phyloP scores from a whole-genome alignment of 306 rosid species.

The Arachis hypogaea region DNA sequence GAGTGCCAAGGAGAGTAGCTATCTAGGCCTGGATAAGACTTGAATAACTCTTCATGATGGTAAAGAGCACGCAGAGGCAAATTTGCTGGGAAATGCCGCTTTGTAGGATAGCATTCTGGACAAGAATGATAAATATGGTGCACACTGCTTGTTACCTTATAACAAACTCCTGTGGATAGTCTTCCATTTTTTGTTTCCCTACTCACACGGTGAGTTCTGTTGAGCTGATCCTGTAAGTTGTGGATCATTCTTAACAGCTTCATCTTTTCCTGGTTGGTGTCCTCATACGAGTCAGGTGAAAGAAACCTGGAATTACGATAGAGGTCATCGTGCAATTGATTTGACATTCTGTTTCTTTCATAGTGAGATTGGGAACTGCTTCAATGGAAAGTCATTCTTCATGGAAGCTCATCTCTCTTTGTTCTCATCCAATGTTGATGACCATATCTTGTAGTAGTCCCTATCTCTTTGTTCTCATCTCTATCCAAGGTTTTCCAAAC shows the following conservation, averaged over 20 bases:
- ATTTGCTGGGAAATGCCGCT: slow-evolving; percentile 53
- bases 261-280: slow-evolving; percentile 61
- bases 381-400: slow-evolving; percentile 47
- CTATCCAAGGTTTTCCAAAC: not conserved
- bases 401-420: slow-evolving; percentile 50
- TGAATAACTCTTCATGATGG: slow-evolving; percentile 39
- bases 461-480: slow-evolving; percentile 41
- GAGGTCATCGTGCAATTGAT: slow-evolving; percentile 49
- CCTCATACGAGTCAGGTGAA: slow-evolving; percentile 45
- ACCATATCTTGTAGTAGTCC: slow-evolving; percentile 51
- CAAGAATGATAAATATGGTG: slow-evolving; percentile 56
- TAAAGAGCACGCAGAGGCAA: slow-evolving; percentile 45
- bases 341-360: slow-evolving; percentile 48
- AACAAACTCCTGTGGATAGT: slow-evolving; percentile 39
- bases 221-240: slow-evolving; percentile 67
- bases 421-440: slow-evolving; percentile 45
- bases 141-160: slow-evolving; percentile 55
- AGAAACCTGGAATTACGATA: slow-evolving; percentile 49
- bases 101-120: slow-evolving; percentile 47
- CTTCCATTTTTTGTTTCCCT: slow-evolving; percentile 49
- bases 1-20: slow-evolving; percentile 46
- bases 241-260: slow-evolving; percentile 61
- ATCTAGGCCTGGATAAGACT: slow-evolving; percentile 49
- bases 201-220: slow-evolving; percentile 44
- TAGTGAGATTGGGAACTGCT: slow-evolving; percentile 44